phyloP scores from a whole-genome alignment of 1,139 yeast genomes.

The Pichia inconspicua region DNA sequence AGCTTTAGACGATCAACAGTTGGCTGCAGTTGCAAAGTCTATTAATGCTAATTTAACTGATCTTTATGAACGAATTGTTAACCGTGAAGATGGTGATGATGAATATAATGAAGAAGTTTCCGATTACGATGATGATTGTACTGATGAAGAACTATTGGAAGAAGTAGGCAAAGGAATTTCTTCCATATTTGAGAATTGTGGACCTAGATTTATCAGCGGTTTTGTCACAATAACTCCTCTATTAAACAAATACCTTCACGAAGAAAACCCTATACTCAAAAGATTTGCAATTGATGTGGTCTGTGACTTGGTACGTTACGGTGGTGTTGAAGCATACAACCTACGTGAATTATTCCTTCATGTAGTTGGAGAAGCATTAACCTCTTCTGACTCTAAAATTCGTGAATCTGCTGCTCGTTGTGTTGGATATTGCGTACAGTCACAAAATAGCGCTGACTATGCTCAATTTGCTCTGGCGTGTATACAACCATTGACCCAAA shows the following conservation, averaged over 20 bases:
- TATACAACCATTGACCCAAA: conserved; percentile 64
- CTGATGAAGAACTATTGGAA: conserved; percentile 83
- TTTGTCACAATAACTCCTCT: conserved; percentile 53
- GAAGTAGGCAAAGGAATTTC: conserved; percentile 75
- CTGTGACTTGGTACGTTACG: conserved; percentile 72
- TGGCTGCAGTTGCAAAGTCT: conserved; percentile 51
- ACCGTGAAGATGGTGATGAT: conserved; percentile 63
- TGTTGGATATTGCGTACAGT: conserved; percentile 80
- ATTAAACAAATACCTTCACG: conserved; percentile 47
- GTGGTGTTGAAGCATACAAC: conserved; percentile 60
- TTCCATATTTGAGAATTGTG: conserved; percentile 62
- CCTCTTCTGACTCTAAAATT: conserved; percentile 61
- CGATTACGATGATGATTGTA: conserved; percentile 77
- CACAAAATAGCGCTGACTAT: conserved; percentile 54
- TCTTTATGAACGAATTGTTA: conserved; percentile 62
- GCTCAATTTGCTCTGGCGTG: conserved; percentile 59
- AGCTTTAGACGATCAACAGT: conserved; percentile 49
- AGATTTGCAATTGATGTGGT: conserved; percentile 76
- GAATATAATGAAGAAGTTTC: conserved; percentile 68
- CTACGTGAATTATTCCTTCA: conserved; percentile 59
- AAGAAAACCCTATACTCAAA: conserved; percentile 59
- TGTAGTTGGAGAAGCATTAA: conserved; percentile 57
- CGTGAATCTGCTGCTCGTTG: conserved; percentile 86
- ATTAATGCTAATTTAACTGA: conserved; percentile 58
- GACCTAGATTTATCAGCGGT: conserved; percentile 51